Evolutionary conservation across 2,329 filamentous ascomycete species (phyloP).

Genomic region (Amylocarpus encephaloides): DNA sequence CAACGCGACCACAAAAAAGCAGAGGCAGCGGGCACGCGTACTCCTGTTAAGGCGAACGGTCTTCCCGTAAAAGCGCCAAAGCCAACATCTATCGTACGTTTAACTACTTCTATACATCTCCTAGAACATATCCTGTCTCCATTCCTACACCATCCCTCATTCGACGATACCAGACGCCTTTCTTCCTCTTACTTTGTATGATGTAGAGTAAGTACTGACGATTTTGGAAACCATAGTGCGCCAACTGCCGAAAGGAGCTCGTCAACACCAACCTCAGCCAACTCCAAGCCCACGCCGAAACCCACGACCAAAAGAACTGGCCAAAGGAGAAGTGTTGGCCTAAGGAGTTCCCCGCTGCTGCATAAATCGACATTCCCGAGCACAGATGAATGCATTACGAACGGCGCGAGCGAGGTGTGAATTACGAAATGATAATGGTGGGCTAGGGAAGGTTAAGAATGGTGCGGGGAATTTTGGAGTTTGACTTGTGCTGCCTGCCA

Average conservation of each 20-base stretch:
- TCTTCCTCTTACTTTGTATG: not conserved
- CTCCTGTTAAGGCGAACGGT: slow-evolving; percentile 48
- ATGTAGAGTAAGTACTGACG: not conserved
- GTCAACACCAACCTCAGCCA: slow-evolving; percentile 46
- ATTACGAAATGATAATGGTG: too few relatives aligned
- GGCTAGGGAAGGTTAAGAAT: too few relatives aligned
- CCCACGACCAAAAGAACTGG: slow-evolving; percentile 44
- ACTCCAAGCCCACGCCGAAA: slow-evolving; percentile 46
- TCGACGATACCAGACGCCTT: not conserved
- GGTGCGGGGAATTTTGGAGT: too few relatives aligned
- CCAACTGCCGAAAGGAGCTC: slow-evolving; percentile 45
- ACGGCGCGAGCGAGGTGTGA: too few relatives aligned
- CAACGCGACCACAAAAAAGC: slow-evolving; percentile 50
- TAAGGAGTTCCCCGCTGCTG: slow-evolving; percentile 36
- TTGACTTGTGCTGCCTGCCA: too few relatives aligned
- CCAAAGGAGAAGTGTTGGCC: slow-evolving; percentile 55
- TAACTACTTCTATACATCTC: not conserved
- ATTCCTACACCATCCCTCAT: not conserved
- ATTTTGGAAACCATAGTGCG: slow-evolving; percentile 34
- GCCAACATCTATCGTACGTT: slow-evolving; percentile 42
- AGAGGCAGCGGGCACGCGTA: slow-evolving; percentile 47
- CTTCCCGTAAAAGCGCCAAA: slow-evolving; percentile 48
- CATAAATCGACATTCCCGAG: too few relatives aligned
- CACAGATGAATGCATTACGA: too few relatives aligned
- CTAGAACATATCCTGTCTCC: not conserved